Percentiles rank a stretch among this genome's conserved stretches.
phyloP scores from a whole-genome alignment of 129 eudicot genomes.

The Centrapalus pauciflorus region DNA sequence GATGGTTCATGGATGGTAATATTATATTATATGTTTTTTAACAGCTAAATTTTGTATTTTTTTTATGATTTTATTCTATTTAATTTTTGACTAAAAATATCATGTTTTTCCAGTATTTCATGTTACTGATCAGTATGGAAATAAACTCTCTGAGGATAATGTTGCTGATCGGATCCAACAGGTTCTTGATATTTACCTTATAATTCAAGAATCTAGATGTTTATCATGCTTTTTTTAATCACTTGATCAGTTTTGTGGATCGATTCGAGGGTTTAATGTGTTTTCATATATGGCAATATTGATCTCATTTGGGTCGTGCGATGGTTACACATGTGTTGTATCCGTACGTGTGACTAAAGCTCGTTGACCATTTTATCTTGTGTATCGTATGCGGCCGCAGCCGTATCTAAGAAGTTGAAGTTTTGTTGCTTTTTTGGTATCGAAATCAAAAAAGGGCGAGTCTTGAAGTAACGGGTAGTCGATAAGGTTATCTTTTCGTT shows the following conservation, averaged over 20 bases:
- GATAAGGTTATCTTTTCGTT: background rate
- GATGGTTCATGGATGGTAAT: slow-evolving; percentile 94
- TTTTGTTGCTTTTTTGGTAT: background rate
- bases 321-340: background rate
- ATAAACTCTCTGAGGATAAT: slow-evolving; percentile 57
- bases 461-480: background rate
- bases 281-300: background rate
- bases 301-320: background rate
- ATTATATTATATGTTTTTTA: too few species aligned
- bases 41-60: background rate
- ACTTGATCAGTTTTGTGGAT: background rate
- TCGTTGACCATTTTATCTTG: background rate
- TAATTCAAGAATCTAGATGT: background rate
- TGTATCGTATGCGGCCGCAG: background rate
- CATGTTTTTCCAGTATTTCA: slow-evolving; percentile 52
- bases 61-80: background rate
- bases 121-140: slow-evolving; percentile 76
- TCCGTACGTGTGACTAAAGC: background rate
- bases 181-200: slow-evolving; percentile 29
- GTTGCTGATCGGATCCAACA: slow-evolving; percentile 71
- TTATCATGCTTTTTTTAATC: background rate
- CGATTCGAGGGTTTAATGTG: background rate
- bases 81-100: background rate
- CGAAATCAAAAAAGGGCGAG: background rate
- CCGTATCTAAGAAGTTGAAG: background rate